Conservation (phyloP, 2,329 filamentous ascomycete genomes). For the Metarhizium sp. region DNA sequence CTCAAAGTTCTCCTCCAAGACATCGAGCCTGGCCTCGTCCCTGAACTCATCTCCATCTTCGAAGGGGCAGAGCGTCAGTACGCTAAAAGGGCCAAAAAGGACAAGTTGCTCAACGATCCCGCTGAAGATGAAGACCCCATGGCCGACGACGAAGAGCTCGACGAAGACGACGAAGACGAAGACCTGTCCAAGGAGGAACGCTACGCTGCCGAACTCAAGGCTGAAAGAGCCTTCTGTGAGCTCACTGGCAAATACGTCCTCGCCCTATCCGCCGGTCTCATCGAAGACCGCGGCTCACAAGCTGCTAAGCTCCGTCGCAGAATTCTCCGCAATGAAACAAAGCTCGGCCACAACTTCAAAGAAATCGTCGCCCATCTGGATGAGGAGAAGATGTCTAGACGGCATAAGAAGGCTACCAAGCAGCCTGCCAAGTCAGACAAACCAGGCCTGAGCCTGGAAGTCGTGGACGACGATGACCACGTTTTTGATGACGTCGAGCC, state of each 20-base stretch:
- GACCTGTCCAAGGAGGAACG: conserved; percentile 47
- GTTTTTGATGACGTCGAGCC: conserved; percentile 40
- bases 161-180: conserved; percentile 46
- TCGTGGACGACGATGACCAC: conserved; percentile 30
- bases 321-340: conserved; percentile 68
- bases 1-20: conserved; percentile 50
- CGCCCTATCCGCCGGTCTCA: conserved; percentile 62
- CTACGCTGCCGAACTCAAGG: conserved; percentile 57
- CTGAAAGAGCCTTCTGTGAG: conserved; percentile 80
- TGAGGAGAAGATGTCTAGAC: conserved; percentile 45
- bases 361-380: conserved; percentile 78
- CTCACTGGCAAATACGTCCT: conserved; percentile 78
- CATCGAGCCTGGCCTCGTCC: conserved; percentile 51
- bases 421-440: conserved; percentile 19
- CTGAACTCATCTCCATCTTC: conserved; percentile 69
- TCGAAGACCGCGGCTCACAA: conserved; percentile 54
- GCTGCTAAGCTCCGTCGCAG: conserved; percentile 59
- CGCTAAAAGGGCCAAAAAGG: conserved; percentile 57
- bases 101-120: conserved; percentile 48
- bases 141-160: conserved; percentile 47
- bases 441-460: conserved; percentile 31
- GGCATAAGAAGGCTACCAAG: conserved; percentile 28
- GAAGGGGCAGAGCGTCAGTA: conserved; percentile 66
- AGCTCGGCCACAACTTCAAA: conserved; percentile 76
- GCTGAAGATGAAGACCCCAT: conserved; percentile 66